Evolutionary conservation across 345 rosid genomes (phyloP), one percentile per base, ranked within the genome.

Genomic region (Pugionium cornutum): DNA sequence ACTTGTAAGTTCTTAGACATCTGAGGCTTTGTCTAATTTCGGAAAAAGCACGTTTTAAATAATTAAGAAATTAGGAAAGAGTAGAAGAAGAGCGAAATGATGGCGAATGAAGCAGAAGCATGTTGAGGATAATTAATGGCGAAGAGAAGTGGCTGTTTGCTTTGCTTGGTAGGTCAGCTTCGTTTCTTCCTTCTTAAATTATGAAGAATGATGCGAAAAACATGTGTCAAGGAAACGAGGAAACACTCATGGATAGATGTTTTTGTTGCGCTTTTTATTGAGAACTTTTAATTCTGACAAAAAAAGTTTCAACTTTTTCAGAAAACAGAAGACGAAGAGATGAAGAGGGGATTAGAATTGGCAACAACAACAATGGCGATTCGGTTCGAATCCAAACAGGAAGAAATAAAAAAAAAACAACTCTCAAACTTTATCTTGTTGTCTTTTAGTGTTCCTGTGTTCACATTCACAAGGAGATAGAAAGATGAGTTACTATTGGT

Each of bases 1-100:
- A 62, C 75, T 66, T 72, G 43, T 46, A 76, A 57, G 48, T 28
- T 78, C 69, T 76, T 82, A 25, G 83, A 78, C 95, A 82, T 82
- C 70, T 74, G 43, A 36, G 49, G 78, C n/a, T 35, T 58, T n/a
- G 62, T 45, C 39, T 36, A 26, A 10, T 8, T 8, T 64, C 6
- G 33, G 18, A 18, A 50, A 35, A 35, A 47, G 35, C 8, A 33
- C 33, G 1, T 62, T 7, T 28, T 47, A 35, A 9, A 26, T 37
- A 31, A 59, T 66, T 6, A 37, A 46, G 6, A 4, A 8, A 57
- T 54, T 36, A 58, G 49, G 48, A 46, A 10, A 29, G 30, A 32
- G 40, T 49, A 9, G 53, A 18, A 11, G 28, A 29, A 35, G 35
- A 58, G 39, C 7, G 41, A 26, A 48, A 45, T 37, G 42, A 41